phyloP scores from a whole-genome alignment of 352 stramenopile genomes.

The Phytophthora hybrid region DNA sequence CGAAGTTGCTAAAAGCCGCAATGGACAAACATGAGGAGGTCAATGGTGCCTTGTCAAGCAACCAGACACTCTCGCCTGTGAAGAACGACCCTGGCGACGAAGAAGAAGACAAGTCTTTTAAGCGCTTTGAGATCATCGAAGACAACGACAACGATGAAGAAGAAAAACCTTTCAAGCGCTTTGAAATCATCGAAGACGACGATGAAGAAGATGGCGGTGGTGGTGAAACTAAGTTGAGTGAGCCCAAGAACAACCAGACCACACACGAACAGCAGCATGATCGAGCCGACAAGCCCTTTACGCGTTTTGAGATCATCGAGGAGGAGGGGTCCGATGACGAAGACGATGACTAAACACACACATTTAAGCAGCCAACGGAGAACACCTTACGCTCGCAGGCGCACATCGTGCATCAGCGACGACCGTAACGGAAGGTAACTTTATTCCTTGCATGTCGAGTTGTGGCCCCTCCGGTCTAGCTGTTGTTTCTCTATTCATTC shows the following conservation, averaged over 20 bases:
- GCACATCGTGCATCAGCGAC: neutral
- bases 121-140: conserved; percentile 80
- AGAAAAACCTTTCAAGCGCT: conserved; percentile 61
- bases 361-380: neutral
- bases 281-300: conserved; percentile 48
- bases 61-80: conserved; percentile 27
- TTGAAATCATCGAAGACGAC: conserved; percentile 73
- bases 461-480: conserved; percentile 5
- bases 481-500: conserved; percentile 29
- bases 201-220: conserved; percentile 9
- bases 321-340: conserved; percentile 47
- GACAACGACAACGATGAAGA: conserved; percentile 14
- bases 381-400: neutral
- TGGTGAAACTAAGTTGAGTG: neutral
- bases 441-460: conserved; percentile 22
- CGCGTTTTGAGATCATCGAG: conserved; percentile 73
- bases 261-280: conserved; percentile 12
- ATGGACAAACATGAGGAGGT: conserved; percentile 76
- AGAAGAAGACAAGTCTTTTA: conserved; percentile 35
- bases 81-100: neutral
- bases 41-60: conserved; percentile 49
- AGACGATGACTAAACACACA: conserved; percentile 33
- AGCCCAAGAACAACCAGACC: conserved; percentile 24
- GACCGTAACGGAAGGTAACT: conserved; percentile 16
- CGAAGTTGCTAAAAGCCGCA: conserved; percentile 82